Percentiles rank a stretch among this genome's conserved stretches.
Conservation (phyloP, 2,329 filamentous ascomycete species). For the Zymoseptoria brevis region DNA sequence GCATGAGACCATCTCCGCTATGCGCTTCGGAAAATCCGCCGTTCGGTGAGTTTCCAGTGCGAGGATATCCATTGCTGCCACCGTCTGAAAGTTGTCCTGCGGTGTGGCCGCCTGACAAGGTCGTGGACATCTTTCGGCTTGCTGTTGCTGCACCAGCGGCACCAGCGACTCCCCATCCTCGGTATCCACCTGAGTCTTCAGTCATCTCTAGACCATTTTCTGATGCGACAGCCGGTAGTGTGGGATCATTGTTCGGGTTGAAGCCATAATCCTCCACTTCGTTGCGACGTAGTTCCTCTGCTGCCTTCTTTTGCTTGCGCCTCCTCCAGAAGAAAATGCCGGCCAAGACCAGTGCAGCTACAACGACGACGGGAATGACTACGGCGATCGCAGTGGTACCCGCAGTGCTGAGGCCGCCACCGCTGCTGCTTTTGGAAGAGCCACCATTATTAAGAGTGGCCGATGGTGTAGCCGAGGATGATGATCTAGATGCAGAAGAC, state of each 20-base stretch:
- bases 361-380: conserved; percentile 82
- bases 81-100: conserved; percentile 57
- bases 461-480: conserved; percentile 1
- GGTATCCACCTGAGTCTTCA: conserved; percentile 74
- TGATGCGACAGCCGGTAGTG: conserved; percentile 53
- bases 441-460: conserved; percentile 8
- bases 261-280: conserved; percentile 96
- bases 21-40: conserved; percentile 40
- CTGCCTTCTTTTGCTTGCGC: conserved; percentile 75
- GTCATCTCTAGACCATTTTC: conserved; percentile 59
- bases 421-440: neutral
- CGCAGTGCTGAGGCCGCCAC: conserved; percentile 47
- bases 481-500: conserved; percentile 6
- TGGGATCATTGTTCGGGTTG: conserved; percentile 94
- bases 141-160: conserved; percentile 58
- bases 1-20: conserved; percentile 52
- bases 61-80: conserved; percentile 41
- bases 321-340: conserved; percentile 81
- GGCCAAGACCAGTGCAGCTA: conserved; percentile 68
- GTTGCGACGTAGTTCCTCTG: conserved; percentile 82
- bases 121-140: conserved; percentile 75
- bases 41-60: conserved; percentile 51
- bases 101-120: conserved; percentile 63
- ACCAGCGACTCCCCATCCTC: conserved; percentile 83
- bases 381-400: conserved; percentile 87